Conservation (phyloP, 495 filamentous ascomycete genomes). For the Penicillium pancosmium region DNA sequence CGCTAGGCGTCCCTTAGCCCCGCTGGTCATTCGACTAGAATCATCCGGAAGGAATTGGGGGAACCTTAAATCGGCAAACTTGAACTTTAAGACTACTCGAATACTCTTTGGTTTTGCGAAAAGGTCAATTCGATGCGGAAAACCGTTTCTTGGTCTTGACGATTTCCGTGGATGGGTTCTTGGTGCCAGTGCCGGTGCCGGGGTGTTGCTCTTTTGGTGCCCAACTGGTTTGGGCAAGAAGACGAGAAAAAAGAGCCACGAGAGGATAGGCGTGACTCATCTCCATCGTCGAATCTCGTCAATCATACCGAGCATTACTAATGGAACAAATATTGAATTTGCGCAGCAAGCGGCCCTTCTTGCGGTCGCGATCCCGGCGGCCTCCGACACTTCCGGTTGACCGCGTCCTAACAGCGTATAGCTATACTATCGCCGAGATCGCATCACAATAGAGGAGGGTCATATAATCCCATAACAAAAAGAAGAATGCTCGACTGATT, state of each 20-base stretch:
- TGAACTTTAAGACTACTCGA: not conserved
- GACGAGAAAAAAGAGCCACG: not conserved
- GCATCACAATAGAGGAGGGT: not conserved
- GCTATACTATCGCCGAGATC: not conserved
- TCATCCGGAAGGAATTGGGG: slow-evolving; percentile 3
- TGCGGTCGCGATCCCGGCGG: not conserved
- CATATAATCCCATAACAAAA: no score
- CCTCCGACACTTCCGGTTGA: not conserved
- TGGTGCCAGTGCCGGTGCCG: not conserved
- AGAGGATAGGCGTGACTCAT: not conserved
- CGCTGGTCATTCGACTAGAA: not conserved
- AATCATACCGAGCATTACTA: not conserved
- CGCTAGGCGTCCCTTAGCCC: not conserved
- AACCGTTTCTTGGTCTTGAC: not conserved
- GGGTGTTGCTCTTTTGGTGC: not conserved
- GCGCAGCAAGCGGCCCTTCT: not conserved
- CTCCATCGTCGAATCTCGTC: not conserved
- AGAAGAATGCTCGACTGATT: no score
- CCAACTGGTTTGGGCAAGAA: not conserved
- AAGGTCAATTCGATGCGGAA: not conserved
- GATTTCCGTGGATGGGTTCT: not conserved
- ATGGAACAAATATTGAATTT: not conserved
- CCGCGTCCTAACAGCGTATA: not conserved
- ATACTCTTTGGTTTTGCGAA: not conserved
- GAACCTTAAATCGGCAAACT: not conserved